Percentiles rank a stretch among this genome's conserved stretches.
These are phyloP conservation scores for Trametes meyenii DNA, from an alignment of 768 basidiomycete species.

Conservation along the genomic window DNA sequence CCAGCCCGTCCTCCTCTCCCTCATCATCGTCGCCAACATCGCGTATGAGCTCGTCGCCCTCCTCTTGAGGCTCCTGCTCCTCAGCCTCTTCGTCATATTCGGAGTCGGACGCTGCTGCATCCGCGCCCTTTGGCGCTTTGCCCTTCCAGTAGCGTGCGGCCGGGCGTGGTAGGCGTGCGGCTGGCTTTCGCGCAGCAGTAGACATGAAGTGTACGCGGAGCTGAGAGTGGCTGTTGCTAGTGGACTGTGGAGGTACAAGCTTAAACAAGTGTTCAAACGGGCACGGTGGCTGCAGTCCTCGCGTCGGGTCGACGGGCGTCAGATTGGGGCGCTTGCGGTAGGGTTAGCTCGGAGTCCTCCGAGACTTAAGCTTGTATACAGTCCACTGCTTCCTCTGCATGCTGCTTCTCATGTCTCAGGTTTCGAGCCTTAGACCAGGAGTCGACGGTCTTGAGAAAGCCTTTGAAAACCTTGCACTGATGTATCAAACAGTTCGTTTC, in stretches of 20 bases:
- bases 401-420: too few relatives aligned
- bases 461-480: too few relatives aligned
- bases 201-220: conserved; percentile 4
- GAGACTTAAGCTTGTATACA: too few relatives aligned
- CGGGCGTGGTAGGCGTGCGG: conserved; percentile 76
- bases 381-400: too few relatives aligned
- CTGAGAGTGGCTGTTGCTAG: neutral
- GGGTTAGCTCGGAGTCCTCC: too few relatives aligned
- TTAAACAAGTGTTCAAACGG: too few relatives aligned
- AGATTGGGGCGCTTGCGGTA: too few relatives aligned
- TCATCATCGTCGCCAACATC: conserved; percentile 54
- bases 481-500: too few relatives aligned
- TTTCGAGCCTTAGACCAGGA: too few relatives aligned
- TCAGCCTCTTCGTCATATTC: conserved; percentile 67
- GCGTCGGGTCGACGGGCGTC: neutral
- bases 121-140: conserved; percentile 78
- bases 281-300: too few relatives aligned
- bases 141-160: conserved; percentile 91
- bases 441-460: too few relatives aligned
- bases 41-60: conserved; percentile 62
- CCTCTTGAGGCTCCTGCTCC: conserved; percentile 45
- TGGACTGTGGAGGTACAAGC: neutral
- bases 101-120: conserved; percentile 62
- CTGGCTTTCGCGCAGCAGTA: conserved; percentile 56
- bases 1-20: conserved; percentile 37